Evolutionary conservation across 768 basidiomycete species (phyloP).

Genomic region (Pulveroboletus ravenelii): DNA sequence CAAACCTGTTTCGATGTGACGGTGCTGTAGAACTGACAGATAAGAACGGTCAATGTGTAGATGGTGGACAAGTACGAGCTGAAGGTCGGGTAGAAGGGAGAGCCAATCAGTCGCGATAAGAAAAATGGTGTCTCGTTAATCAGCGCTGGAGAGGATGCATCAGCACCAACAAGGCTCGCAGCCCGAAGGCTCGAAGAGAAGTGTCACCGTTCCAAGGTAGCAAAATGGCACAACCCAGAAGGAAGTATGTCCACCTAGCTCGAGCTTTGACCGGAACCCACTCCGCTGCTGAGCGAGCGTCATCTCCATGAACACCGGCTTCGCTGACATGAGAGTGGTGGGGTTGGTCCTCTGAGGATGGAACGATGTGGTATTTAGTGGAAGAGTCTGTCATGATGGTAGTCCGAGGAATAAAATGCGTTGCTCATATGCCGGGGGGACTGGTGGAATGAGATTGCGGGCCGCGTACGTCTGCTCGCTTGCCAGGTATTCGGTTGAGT

Average conservation of each 20-base stretch:
- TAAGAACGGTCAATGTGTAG: conserved; percentile 62
- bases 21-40: conserved; percentile 68
- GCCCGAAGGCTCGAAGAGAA: neutral
- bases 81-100: conserved; percentile 54
- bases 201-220: conserved; percentile 86
- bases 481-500: no score
- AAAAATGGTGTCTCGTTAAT: conserved; percentile 87
- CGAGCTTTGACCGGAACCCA: conserved; percentile 33
- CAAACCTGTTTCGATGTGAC: conserved; percentile 61
- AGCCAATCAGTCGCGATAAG: conserved; percentile 59
- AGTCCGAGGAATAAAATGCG: neutral
- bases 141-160: conserved; percentile 47
- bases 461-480: no score
- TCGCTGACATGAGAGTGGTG: neutral
- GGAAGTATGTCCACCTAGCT: conserved; percentile 62
- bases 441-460: neutral
- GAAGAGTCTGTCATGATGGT: conserved; percentile 9
- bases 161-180: neutral
- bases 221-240: conserved; percentile 74
- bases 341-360: conserved; percentile 8
- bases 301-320: conserved; percentile 2
- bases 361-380: conserved; percentile 8
- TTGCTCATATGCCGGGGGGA: neutral
- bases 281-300: conserved; percentile 23
- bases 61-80: conserved; percentile 61